These are phyloP conservation scores for Stylosanthes scabra DNA, from an alignment of 331 rosid species.

Conservation along the genomic window DNA sequence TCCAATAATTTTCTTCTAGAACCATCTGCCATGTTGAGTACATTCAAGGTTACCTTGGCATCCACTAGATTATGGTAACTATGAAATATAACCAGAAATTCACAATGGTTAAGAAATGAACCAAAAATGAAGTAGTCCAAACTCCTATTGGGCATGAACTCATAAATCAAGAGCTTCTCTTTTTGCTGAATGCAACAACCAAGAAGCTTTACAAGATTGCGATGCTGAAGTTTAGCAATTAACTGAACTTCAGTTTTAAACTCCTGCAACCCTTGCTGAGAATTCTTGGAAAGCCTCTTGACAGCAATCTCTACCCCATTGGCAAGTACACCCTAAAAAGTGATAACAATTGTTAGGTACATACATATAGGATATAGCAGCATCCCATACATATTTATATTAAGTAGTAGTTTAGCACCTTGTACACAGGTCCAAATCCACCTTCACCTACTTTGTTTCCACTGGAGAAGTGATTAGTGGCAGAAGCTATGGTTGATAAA, in stretches of 20 bases:
- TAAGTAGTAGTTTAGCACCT: conserved; percentile 31
- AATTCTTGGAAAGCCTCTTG: conserved; percentile 52
- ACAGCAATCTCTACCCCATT: conserved; percentile 62
- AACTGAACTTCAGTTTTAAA: conserved; percentile 53
- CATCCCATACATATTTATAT: neutral
- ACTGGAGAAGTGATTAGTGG: conserved; percentile 41
- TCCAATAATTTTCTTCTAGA: conserved; percentile 3
- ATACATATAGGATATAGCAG: neutral
- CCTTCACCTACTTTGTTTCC: conserved; percentile 43
- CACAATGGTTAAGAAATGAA: neutral
- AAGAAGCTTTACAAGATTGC: conserved; percentile 51
- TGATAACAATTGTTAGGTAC: neutral
- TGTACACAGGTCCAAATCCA: conserved; percentile 51
- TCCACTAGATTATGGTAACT: neutral
- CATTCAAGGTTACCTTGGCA: neutral
- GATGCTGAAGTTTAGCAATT: conserved; percentile 59
- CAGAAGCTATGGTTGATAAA: conserved; percentile 31
- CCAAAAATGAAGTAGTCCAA: conserved; percentile 36
- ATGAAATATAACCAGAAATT: neutral
- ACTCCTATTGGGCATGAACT: conserved; percentile 40
- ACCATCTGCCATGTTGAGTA: conserved; percentile 1
- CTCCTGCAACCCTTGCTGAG: conserved; percentile 49
- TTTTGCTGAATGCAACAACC: conserved; percentile 52
- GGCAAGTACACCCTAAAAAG: conserved; percentile 24
- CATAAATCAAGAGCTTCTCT: conserved; percentile 49